Evolutionary conservation across 148 eudicot genomes (phyloP).

Genomic region (Selenicereus undatus): DNA sequence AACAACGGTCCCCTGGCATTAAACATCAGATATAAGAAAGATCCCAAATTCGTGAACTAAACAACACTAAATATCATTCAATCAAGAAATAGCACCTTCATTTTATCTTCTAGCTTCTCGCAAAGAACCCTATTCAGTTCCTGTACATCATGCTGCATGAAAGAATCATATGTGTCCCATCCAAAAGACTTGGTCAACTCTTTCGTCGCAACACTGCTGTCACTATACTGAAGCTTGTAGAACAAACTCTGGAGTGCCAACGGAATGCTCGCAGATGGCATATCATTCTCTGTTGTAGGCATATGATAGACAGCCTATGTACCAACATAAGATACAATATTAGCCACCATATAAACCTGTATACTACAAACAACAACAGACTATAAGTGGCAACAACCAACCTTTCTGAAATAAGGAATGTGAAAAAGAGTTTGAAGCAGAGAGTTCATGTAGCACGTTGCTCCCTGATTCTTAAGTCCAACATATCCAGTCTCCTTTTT

Average conservation of each 20-base stretch:
- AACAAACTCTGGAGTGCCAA: slow-evolving; percentile 90
- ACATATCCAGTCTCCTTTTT: slow-evolving; percentile 96
- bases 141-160: slow-evolving; percentile 98
- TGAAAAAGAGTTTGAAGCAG: slow-evolving; percentile 90
- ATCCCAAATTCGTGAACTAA: neutral
- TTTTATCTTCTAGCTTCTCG: slow-evolving; percentile 95
- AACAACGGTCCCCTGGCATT: slow-evolving; percentile 81
- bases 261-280: slow-evolving; percentile 90
- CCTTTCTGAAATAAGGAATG: slow-evolving; percentile 95
- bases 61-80: slow-evolving; percentile 2
- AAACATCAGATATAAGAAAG: slow-evolving; percentile 14
- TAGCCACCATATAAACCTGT: slow-evolving; percentile 10
- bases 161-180: slow-evolving; percentile 93
- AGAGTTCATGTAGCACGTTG: slow-evolving; percentile 97
- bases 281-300: slow-evolving; percentile 97
- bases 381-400: slow-evolving; percentile 22
- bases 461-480: slow-evolving; percentile 97
- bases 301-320: slow-evolving; percentile 90
- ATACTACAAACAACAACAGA: neutral
- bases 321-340: slow-evolving; percentile 17
- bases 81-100: slow-evolving; percentile 53
- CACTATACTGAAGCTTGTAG: slow-evolving; percentile 89
- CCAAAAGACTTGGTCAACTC: slow-evolving; percentile 96
- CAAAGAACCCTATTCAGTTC: slow-evolving; percentile 92
- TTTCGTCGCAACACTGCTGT: slow-evolving; percentile 88